Base-by-base conservation (phyloP, 2,329 filamentous ascomycete species). In the Alternaria panax region DNA sequence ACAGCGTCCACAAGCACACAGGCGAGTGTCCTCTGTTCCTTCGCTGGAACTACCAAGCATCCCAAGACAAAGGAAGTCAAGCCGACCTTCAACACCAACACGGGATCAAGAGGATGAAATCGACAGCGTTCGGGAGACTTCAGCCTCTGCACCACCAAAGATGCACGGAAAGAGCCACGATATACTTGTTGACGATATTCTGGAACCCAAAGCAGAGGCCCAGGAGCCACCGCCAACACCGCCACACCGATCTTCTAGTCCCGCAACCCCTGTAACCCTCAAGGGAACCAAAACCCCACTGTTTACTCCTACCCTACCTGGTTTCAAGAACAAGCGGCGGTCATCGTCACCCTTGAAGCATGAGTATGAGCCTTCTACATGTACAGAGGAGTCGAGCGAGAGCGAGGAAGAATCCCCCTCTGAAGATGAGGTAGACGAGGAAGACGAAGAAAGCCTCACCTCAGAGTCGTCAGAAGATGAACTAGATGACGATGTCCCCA, bases 321-420 rank as follows among this genome's bases (percentile, higher is more conserved):
- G 79, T 74, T 70, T 77, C 69, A 66, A 76, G 75, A 64, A 83
- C 76, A 76, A 90, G 72, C 87, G 93, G 43, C 88, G 93, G 18
- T 90, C 88, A 1, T 98, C 95, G 0, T 99, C 95, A 1, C 95
- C 95, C 0, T 83, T 99, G 50, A 99, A 99, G 80, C 94, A 98
- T 74, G 94, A 99, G 79, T 99, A 97, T 71, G 90, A 93, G 63
- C 94, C 94, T 14, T 98, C 95, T 16, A 88, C 87, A 7, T 87
- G 86, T 45, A 89, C 88, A 0, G 86, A 87, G 41, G 87, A 87
- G 7, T 84, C 84, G 8, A 84, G 82, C 1, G 83, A 87, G 54
- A 88, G 85, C 45, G 85, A 87, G 47, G 80, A 83, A 42, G 85
- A 84, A 5, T 80, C 80, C 6, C 75, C 36, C 5, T 69, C 68